Percentiles rank a stretch among this genome's conserved stretches.
phyloP scores from a whole-genome alignment of 129 eudicot genomes.

The Helianthus annuus region DNA sequence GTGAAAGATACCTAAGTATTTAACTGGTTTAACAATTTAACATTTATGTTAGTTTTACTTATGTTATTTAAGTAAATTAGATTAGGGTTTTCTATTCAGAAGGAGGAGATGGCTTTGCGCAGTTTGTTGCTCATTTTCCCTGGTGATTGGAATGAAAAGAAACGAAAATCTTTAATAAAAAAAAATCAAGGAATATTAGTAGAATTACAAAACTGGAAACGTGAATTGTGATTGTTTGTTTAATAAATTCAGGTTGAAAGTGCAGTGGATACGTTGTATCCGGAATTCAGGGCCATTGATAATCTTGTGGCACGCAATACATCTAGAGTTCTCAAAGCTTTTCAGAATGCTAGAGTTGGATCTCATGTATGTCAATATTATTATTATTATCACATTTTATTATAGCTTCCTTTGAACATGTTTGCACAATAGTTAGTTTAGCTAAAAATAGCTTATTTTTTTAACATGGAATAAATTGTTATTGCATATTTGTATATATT shows the following conservation, averaged over 20 bases:
- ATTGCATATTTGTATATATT: too few species aligned
- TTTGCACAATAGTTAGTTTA: background rate
- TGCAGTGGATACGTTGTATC: constrained; percentile 70
- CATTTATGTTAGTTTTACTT: background rate
- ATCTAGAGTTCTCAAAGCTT: constrained; percentile 86
- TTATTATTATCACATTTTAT: too few species aligned
- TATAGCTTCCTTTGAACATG: background rate
- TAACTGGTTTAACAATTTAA: too few species aligned
- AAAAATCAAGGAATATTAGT: background rate
- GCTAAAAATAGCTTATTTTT: too few species aligned
- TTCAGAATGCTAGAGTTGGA: constrained; percentile 84
- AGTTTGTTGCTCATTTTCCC: too few species aligned
- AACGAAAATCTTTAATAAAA: too few species aligned
- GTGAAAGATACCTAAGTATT: background rate
- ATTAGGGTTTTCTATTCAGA: too few species aligned
- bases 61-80: too few species aligned
- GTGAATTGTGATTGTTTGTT: background rate
- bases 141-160: too few species aligned
- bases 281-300: constrained; percentile 77
- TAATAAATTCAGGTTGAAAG: constrained; percentile 57
- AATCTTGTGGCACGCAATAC: constrained; percentile 81
- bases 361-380: constrained; percentile 63
- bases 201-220: background rate
- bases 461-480: too few species aligned
- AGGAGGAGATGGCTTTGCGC: too few species aligned